Base-by-base conservation (phyloP, 371 early-diverging fungal species). In the Saksenaea vasiformis region DNA sequence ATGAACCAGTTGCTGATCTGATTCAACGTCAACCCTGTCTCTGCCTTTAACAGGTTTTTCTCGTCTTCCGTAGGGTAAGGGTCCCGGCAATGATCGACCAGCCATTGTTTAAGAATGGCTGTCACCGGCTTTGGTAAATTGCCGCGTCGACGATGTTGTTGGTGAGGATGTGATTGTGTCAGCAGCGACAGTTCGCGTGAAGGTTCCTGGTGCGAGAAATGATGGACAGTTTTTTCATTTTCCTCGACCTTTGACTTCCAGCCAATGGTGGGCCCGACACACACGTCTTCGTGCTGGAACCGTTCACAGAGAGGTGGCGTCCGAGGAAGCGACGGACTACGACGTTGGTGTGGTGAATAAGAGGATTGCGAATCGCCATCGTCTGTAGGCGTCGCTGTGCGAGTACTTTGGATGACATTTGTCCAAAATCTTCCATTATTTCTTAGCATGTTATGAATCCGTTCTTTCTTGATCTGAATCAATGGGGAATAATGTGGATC, bases 1-100 rank as follows among this genome's bases (percentile, higher is more conserved):
- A 93, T 90, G 64, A 93, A 93, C 93, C 93, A 93, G 69, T 93
- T 90, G 56, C 89, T 91, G 56, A 91, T 86, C 68, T 93, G 93
- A 53, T 84, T 85, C 61, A 86, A 56, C 0, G 72, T 98, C 94
- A 62, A 95, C 70, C 77, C 94, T 90, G 66, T 87, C 88, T 60
- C 93, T 84, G 3, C 96, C 95, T 64, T 94, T 76, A 31, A 97
- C 97, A 58, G 95, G 76, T 38, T 91, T 89, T 67, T 97, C 85
- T 66, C 99, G 85, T 65, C 86, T 55, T 91, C 91, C 11, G 83
- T 85, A 0, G 93, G 93, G 65, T 91, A 93, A 13, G 93, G 92
- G 58, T 92, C 85, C 41, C 78, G 80, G 31, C 84, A 81, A 67
- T 93, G 80, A 60, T 89, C 83, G 68, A 85, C 76, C 19, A 93